A percentile compares a stretch with the other conserved stretches of the same genome.
Conservation (phyloP, 192 early-diverging fungal species). For the Podila minutissima region DNA sequence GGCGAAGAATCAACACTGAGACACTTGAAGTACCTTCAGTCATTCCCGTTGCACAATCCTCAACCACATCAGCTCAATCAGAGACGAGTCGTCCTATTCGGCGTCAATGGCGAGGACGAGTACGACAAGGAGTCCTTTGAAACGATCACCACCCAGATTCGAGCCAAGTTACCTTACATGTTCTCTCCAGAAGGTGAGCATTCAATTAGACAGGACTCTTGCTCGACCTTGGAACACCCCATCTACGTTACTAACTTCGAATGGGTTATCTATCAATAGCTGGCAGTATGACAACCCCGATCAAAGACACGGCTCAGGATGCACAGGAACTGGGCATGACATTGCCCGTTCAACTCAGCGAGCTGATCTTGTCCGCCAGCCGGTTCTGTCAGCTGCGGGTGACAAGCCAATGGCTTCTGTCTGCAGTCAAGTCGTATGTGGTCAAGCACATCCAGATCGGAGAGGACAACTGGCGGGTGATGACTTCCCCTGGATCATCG, state of each 20-base stretch:
- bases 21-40: conserved; percentile 58
- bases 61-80: conserved; percentile 60
- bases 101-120: conserved; percentile 48
- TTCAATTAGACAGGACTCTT: too few species aligned
- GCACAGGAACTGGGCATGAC: conserved; percentile 41
- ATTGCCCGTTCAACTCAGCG: conserved; percentile 38
- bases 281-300: conserved; percentile 52
- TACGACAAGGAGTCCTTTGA: conserved; percentile 40
- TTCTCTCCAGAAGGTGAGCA: conserved; percentile 46
- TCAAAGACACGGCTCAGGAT: conserved; percentile 43
- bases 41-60: conserved; percentile 53
- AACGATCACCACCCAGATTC: conserved; percentile 40
- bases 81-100: conserved; percentile 55
- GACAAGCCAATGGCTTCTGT: conserved; percentile 58
- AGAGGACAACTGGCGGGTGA: conserved; percentile 83
- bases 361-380: conserved; percentile 54
- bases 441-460: conserved; percentile 56
- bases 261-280: conserved; percentile 15
- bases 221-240: too few species aligned
- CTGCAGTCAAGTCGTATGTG: conserved; percentile 58
- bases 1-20: conserved; percentile 45
- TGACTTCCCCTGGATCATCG: conserved; percentile 78
- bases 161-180: conserved; percentile 43
- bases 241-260: background rate
- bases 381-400: conserved; percentile 57